These are phyloP conservation scores for Mortierella polycephala DNA, from an alignment of 371 early-diverging fungal genomes.

Conservation along the genomic window DNA sequence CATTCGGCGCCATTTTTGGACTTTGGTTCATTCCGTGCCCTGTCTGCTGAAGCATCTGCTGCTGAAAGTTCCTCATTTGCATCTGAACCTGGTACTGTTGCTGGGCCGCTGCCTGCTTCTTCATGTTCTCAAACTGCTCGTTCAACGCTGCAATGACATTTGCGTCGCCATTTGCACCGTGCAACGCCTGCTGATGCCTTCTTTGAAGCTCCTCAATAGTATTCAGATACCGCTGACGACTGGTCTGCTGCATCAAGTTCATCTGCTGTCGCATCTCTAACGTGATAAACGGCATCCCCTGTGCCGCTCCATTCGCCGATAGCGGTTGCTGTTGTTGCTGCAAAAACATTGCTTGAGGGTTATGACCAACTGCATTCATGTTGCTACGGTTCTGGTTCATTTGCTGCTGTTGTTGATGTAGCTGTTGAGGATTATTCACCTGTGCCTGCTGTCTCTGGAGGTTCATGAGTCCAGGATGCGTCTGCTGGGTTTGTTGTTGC, in stretches of 20 bases:
- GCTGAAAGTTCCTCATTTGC: slow-evolving; percentile 32
- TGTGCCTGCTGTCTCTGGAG: slow-evolving; percentile 26
- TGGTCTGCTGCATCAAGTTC: slow-evolving; percentile 31
- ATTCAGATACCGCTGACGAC: slow-evolving; percentile 22
- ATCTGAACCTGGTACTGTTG: slow-evolving; percentile 29
- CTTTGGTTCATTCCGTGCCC: slow-evolving; percentile 9
- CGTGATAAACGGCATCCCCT: slow-evolving; percentile 29
- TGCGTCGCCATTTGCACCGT: slow-evolving; percentile 40
- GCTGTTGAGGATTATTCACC: slow-evolving; percentile 1
- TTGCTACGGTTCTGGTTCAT: slow-evolving; percentile 35
- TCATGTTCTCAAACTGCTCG: slow-evolving; percentile 48
- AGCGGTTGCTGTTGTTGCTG: slow-evolving; percentile 24
- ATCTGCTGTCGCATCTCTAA: slow-evolving; percentile 44
- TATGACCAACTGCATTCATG: slow-evolving; percentile 13
- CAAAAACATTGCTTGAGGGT: slow-evolving; percentile 25
- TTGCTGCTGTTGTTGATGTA: slow-evolving; percentile 25
- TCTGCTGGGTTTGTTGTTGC: slow-evolving; percentile 19
- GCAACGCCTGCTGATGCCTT: slow-evolving; percentile 42
- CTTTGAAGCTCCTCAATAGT: slow-evolving; percentile 44
- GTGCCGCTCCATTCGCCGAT: slow-evolving; percentile 10
- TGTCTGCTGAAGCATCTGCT: slow-evolving; percentile 40
- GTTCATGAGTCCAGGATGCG: slow-evolving; percentile 15
- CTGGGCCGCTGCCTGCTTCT: slow-evolving; percentile 31
- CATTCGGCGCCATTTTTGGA: slow-evolving; percentile 1
- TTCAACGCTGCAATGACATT: slow-evolving; percentile 34